phyloP scores from a whole-genome alignment of 2,329 filamentous ascomycete species.

The Westerdykella ornata region DNA sequence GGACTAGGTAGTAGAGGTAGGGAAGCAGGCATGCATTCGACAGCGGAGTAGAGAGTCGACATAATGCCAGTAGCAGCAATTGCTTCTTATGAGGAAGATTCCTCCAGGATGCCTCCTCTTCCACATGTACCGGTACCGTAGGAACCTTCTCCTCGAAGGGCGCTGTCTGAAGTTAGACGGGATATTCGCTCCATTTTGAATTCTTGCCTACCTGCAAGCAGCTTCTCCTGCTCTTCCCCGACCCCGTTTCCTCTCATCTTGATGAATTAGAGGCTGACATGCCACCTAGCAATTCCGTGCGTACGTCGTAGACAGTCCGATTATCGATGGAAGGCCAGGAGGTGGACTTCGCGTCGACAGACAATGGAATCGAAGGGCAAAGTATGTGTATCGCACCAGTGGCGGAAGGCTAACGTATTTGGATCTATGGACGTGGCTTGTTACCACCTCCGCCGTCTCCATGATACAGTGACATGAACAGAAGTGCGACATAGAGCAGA shows the following conservation, averaged over 20 bases:
- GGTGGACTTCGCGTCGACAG: too few relatives aligned
- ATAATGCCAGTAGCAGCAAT: conserved; percentile 67
- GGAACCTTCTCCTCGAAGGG: conserved; percentile 5
- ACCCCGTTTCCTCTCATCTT: conserved; percentile 6
- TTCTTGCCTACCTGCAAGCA: conserved; percentile 11
- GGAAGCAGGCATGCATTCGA: conserved; percentile 58
- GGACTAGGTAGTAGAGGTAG: conserved; percentile 81
- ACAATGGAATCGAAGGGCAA: too few relatives aligned
- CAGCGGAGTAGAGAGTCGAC: conserved; percentile 71
- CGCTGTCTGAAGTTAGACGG: neutral
- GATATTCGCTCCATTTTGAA: neutral
- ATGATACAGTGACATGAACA: neutral
- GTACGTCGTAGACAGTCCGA: neutral
- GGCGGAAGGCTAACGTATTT: too few relatives aligned
- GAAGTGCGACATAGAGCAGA: conserved; percentile 1
- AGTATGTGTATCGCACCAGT: too few relatives aligned
- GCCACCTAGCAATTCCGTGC: neutral
- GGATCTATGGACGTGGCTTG: neutral
- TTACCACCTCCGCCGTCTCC: neutral
- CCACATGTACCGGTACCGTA: conserved; percentile 5
- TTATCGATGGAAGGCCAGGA: neutral
- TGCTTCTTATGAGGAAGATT: conserved; percentile 70
- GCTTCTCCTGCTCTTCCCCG: conserved; percentile 11
- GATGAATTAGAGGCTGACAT: conserved; percentile 1
- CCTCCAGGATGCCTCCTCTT: conserved; percentile 56